These are phyloP conservation scores for Salicornia ramosissima DNA, from an alignment of 148 eudicot species.

Conservation along the genomic window DNA sequence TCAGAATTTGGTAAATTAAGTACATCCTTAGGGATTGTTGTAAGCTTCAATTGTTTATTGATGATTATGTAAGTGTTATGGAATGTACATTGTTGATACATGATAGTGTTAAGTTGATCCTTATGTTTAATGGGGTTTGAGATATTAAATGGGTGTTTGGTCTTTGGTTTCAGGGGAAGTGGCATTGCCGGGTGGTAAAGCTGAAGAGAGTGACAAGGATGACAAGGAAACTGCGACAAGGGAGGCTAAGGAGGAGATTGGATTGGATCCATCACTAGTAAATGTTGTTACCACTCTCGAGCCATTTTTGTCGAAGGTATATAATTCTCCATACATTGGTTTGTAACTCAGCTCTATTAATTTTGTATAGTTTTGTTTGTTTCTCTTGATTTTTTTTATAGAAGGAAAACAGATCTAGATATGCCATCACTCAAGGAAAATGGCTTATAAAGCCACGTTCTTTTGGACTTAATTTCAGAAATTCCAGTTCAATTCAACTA, in stretches of 20 bases:
- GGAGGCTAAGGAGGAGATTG: conserved; percentile 93
- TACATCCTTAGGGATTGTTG: not conserved
- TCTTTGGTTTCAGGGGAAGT: conserved; percentile 66
- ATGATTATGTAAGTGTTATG: not conserved
- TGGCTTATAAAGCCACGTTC: too few species aligned
- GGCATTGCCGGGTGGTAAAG: conserved; percentile 87
- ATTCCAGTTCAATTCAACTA: too few species aligned
- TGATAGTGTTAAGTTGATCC: not conserved
- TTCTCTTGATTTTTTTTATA: too few species aligned
- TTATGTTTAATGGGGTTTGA: not conserved
- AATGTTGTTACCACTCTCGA: conserved; percentile 73
- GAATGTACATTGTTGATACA: conserved; percentile 2
- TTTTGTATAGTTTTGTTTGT: too few species aligned
- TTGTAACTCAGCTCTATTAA: not conserved
- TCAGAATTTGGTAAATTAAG: not conserved
- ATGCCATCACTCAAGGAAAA: too few species aligned
- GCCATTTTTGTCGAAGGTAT: conserved; percentile 87
- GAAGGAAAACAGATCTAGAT: too few species aligned
- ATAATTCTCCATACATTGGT: not conserved
- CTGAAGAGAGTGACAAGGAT: conserved; percentile 71
- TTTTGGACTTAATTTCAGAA: too few species aligned
- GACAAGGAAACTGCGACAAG: conserved; percentile 74
- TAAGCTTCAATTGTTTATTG: not conserved
- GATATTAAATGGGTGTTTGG: conserved; percentile 15
- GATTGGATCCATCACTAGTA: conserved; percentile 81